Conservation (phyloP, 1,284 basidiomycete genomes). For the Ceratobasidium sp. region DNA sequence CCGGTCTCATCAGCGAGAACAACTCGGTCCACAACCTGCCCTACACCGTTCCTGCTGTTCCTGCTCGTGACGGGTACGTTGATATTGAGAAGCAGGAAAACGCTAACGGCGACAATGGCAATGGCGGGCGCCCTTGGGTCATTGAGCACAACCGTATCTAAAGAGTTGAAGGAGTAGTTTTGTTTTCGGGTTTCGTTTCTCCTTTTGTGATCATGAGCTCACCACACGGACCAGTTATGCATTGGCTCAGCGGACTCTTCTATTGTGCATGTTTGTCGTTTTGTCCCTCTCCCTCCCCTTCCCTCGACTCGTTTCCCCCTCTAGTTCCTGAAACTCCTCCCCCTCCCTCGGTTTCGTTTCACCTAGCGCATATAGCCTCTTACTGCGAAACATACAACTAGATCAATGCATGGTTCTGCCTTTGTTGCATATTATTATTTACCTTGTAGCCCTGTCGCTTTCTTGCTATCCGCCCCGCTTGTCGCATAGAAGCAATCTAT, state of each 20-base stretch:
- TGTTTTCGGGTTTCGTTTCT: conserved; percentile 2
- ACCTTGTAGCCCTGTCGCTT: conserved; percentile 25
- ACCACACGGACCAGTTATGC: conserved; percentile 39
- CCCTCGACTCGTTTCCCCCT: background rate
- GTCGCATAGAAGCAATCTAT: conserved; percentile 30
- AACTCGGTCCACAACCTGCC: conserved; percentile 33
- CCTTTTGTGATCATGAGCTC: conserved; percentile 31
- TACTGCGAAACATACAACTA: conserved; percentile 34
- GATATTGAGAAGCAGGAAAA: conserved; percentile 38
- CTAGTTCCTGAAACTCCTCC: background rate
- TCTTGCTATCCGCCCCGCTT: conserved; percentile 1
- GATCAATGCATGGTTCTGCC: conserved; percentile 20
- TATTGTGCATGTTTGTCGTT: conserved; percentile 12
- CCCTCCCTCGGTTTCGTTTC: background rate
- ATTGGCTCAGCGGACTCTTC: conserved; percentile 41
- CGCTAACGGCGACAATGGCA: background rate
- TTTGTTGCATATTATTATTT: conserved; percentile 32
- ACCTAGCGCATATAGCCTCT: conserved; percentile 18
- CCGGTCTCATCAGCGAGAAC: conserved; percentile 30
- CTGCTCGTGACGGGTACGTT: conserved; percentile 13
- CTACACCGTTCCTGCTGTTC: conserved; percentile 21
- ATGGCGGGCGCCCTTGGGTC: conserved; percentile 25
- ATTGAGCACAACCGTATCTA: conserved; percentile 37
- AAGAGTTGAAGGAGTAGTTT: background rate
- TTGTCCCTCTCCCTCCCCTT: background rate